These are phyloP conservation scores for Fistulinella prunicolor DNA, from an alignment of 768 basidiomycete species.

Conservation along the genomic window DNA sequence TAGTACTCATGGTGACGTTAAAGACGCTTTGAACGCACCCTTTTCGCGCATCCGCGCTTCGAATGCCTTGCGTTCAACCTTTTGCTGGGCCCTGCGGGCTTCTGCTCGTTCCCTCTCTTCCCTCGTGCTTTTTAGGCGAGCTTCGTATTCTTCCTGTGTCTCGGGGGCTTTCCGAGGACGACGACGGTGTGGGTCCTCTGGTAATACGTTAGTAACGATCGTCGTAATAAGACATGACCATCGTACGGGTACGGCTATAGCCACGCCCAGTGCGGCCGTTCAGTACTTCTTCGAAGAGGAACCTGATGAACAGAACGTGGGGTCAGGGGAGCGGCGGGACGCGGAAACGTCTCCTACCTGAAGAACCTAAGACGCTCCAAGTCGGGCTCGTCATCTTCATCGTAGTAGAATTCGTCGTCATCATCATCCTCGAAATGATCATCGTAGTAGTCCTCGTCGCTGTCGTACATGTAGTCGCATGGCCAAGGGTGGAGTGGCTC, in stretches of 20 bases:
- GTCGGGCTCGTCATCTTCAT: conserved; percentile 34
- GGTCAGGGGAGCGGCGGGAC: conserved; percentile 4
- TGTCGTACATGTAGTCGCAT: conserved; percentile 27
- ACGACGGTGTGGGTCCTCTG: conserved; percentile 22
- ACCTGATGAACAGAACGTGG: conserved; percentile 33
- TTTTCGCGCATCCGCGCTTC: conserved; percentile 47
- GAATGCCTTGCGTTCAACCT: conserved; percentile 45
- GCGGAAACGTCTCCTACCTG: conserved; percentile 34
- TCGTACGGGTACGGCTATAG: conserved; percentile 29
- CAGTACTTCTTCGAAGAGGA: conserved; percentile 47
- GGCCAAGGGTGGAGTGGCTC: conserved; percentile 19
- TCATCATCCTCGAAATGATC: conserved; percentile 30
- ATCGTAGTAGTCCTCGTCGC: conserved; percentile 41
- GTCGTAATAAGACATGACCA: conserved; percentile 7
- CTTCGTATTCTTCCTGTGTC: conserved; percentile 49
- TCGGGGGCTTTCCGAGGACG: conserved; percentile 33
- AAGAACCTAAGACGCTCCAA: conserved; percentile 41
- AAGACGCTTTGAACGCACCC: conserved; percentile 34
- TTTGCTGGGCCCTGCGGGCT: conserved; percentile 45
- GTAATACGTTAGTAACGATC: conserved; percentile 7
- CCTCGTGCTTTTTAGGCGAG: conserved; percentile 45
- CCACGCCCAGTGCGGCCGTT: conserved; percentile 33
- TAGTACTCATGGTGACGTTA: conserved; percentile 9
- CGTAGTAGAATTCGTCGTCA: conserved; percentile 29
- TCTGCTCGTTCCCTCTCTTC: conserved; percentile 57